Conservation (phyloP, 2,329 filamentous ascomycete genomes). For the Chaetomium sp. region DNA sequence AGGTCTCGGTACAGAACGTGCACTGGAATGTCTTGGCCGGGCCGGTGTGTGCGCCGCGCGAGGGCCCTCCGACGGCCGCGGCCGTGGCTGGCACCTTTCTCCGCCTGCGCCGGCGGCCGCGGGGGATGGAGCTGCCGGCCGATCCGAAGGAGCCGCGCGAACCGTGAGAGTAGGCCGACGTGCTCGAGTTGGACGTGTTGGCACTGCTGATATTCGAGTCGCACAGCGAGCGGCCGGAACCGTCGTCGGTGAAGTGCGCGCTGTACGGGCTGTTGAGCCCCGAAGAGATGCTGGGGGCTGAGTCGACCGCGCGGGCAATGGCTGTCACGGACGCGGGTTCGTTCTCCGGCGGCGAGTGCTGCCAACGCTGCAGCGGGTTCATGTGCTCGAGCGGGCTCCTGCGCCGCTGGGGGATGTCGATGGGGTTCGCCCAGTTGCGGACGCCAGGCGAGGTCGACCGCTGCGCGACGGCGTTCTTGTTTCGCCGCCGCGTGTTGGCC, state of each 20-base stretch:
- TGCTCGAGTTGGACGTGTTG: constrained; percentile 55
- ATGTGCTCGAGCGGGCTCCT: constrained; percentile 48
- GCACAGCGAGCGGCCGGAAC: constrained; percentile 50
- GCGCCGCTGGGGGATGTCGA: constrained; percentile 64
- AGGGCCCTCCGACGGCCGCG: neutral
- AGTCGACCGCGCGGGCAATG: constrained; percentile 52
- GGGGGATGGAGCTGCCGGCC: constrained; percentile 28
- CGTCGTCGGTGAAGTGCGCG: constrained; percentile 54
- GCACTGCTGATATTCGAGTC: constrained; percentile 57
- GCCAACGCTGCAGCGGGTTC: constrained; percentile 54
- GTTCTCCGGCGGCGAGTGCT: constrained; percentile 53
- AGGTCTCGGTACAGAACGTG: constrained; percentile 63
- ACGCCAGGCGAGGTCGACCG: constrained; percentile 64
- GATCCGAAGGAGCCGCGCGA: constrained; percentile 41
- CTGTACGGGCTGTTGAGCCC: constrained; percentile 53
- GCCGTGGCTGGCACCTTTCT: constrained; percentile 33
- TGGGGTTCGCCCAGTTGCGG: constrained; percentile 53
- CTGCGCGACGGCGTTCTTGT: constrained; percentile 62
- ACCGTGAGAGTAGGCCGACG: constrained; percentile 51
- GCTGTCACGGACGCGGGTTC: constrained; percentile 54
- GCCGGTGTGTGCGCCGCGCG: constrained; percentile 26
- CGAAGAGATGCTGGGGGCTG: constrained; percentile 45
- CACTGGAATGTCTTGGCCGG: constrained; percentile 57
- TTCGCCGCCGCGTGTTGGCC: constrained; percentile 76
- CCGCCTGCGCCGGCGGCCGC: constrained; percentile 45